Base-by-base conservation (phyloP, 2,329 filamentous ascomycete genomes). In the Eutypa lata region DNA sequence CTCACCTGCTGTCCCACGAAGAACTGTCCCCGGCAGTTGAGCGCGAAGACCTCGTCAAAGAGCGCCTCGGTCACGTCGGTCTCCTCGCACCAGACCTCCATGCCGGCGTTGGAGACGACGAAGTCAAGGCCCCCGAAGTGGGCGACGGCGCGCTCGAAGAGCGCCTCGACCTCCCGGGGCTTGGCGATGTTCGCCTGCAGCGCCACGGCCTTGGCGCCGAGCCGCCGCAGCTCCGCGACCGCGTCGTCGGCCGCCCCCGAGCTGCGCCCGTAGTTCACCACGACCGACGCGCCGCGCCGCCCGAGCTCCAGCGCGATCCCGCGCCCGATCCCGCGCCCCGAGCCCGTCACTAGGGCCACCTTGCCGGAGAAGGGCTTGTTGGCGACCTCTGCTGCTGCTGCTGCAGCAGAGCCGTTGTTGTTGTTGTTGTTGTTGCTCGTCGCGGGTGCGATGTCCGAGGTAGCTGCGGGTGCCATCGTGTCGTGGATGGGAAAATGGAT, bases 21-120 rank as follows among this genome's bases (percentile, higher is more conserved):
- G 77, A 90, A 90, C 72, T 90, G 86, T 46, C 84, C 86, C 40
- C 84, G 78, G 55, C 83, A 79, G 74, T 89, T 89, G 63, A 89
- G 76, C 74, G 83, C 83, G 75, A 89, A 89, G 60, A 89, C 84
- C 61, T 84, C 78, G 71, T 89, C 85, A 72, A 83, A 89, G 60
- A 88, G 85, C 73, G 87, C 86, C 67, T 84, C 81, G 4, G 82
- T 81, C 35, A 89, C 84, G 58, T 88, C 84, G 65, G 85, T 81
- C 60, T 86, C 84, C 69, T 84, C 80, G 66, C 86, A 85, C 83
- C 86, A 89, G 52, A 79, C 80, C 74, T 89, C 86, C 65, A 86
- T 87, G 58, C 86, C 86, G 10, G 84, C 82, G 79, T 89, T 89
- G 67, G 83, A 88, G 71, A 86, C 80, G 71, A 87, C 85, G 64